Base-by-base conservation (phyloP, 78 protist genomes). In the slime mould (Dictyostelium discoideum) region DNA sequence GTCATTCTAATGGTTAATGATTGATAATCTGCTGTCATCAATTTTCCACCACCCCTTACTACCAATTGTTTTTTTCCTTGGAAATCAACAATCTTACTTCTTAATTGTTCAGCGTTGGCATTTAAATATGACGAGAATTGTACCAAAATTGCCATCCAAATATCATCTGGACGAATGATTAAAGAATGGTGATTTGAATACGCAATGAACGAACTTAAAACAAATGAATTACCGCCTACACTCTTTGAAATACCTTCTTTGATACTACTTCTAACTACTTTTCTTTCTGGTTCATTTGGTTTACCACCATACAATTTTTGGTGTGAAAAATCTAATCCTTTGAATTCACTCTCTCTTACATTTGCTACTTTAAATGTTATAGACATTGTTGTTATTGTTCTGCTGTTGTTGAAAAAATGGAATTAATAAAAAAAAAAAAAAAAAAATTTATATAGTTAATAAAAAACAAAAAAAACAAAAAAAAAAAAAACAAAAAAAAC, bases 61-160 rank as follows among this genome's bases (percentile, higher is more conserved):
- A 3, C n/a, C 77, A 93, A 85, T n/a, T 87, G 65, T 65, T 26
- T 93, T 46, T 93, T 93, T 20, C 96, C 96, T 63, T 87, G 26
- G 39, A 92, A 92, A 29, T 76, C 87, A 1, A 93, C 96, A 18
- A 93, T 22, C 7, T 32, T 86, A 18, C n/a, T 14, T 26, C 96
- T 95, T 13, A 93, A 69, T 29, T 78, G 26, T 76, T 93, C 96
- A n/a, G 96, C 20, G 24, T 92, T 84, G 24, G 50, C 84, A 85
- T 92, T 85, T 26, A 92, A 14, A 73, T 92, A 92, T 5, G 67
- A 73, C 48, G 69, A 69, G 40, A 89, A 89, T 46, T 89, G 94
- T 14, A 84, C 20, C 3, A 89, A n/a, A 18, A 89, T 50, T 13
- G 94, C 67, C 80, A 83, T 39, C 92, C 92, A 87, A 24, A 87